Evolutionary conservation across 768 basidiomycete genomes (phyloP), one percentile per base, ranked within the genome.

Genomic region (Asterophora parasitica): DNA sequence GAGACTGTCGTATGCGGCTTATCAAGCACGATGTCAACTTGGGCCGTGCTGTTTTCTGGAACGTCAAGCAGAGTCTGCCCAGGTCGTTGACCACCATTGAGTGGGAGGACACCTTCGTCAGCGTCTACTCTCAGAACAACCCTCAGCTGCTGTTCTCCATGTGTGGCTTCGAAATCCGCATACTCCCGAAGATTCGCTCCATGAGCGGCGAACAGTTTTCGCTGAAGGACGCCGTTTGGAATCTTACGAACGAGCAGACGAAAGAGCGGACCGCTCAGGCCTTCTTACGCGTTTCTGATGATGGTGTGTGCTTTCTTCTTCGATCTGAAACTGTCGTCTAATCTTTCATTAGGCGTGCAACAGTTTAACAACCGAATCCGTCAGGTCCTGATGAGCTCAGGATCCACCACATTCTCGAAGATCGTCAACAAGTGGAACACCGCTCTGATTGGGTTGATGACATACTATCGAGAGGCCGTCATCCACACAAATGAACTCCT

Each of bases 1-100:
- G 94, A 56, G 96, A 99, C 68, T 99, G 96, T 66, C 86, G 96
- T 50, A 99, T 99, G 96, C 77, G 96, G 28, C 77, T 99, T 48
- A 95, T 96, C 76, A 99, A 99, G 69, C 96, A 99, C 66, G 96
- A 99, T 63, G 96, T 98, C 68, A 98, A 99, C 67, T 75, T 99
- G 37, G 96, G 95, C 16, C 81, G 96, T 52, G 96, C 96, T 2
- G 96, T 97, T 7, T 98, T 96, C 71, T 99, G 95, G 96, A 98
- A 99, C 61, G 91, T 98, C 65, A 96, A 97, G 71, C 93, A 97
- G 66, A 90, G 90, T 57, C 67, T 99, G 19, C 96, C 96, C 0
- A 76, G 96, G 40, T 96, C 95, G 12, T 71, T 99, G 53, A 98
- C 96, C 0, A 97, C 96, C 0, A 98, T 99, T 61, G 96, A 97